These are phyloP conservation scores for Plectosphaerella plurivora DNA, from an alignment of 2,329 filamentous ascomycete genomes.

Conservation along the genomic window DNA sequence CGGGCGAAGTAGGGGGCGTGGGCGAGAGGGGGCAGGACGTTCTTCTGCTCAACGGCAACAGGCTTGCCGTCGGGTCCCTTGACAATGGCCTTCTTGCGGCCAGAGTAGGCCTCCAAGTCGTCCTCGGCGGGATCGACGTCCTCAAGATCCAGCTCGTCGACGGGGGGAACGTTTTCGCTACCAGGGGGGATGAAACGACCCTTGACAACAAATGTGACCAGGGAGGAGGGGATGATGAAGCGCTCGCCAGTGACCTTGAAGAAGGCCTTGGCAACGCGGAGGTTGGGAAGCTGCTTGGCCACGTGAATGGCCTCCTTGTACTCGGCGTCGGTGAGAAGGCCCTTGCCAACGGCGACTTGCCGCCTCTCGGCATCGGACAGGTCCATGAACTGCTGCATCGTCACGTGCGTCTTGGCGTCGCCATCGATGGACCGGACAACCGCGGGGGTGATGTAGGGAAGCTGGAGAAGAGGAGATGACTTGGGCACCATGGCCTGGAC, in stretches of 20 bases:
- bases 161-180: conserved; percentile 65
- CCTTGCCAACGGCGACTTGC: conserved; percentile 63
- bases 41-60: conserved; percentile 53
- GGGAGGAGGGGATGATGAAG: conserved; percentile 83
- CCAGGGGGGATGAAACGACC: conserved; percentile 90
- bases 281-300: conserved; percentile 76
- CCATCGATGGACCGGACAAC: conserved; percentile 67
- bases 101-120: conserved; percentile 80
- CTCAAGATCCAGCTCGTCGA: conserved; percentile 76
- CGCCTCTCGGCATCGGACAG: conserved; percentile 71
- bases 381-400: conserved; percentile 85
- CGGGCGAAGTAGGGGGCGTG: conserved; percentile 87
- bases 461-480: conserved; percentile 82
- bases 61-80: conserved; percentile 58
- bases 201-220: conserved; percentile 94
- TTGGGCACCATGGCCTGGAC: conserved; percentile 85
- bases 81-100: conserved; percentile 59
- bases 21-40: conserved; percentile 76
- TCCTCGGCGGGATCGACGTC: conserved; percentile 92
- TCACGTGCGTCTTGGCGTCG: conserved; percentile 69
- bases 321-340: conserved; percentile 68
- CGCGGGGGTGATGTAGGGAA: conserved; percentile 76
- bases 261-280: conserved; percentile 87
- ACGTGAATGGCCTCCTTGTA: conserved; percentile 73
- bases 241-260: conserved; percentile 98